Conservation (phyloP, 2,329 filamentous ascomycete species). For the Pseudopithomyces maydicus region DNA sequence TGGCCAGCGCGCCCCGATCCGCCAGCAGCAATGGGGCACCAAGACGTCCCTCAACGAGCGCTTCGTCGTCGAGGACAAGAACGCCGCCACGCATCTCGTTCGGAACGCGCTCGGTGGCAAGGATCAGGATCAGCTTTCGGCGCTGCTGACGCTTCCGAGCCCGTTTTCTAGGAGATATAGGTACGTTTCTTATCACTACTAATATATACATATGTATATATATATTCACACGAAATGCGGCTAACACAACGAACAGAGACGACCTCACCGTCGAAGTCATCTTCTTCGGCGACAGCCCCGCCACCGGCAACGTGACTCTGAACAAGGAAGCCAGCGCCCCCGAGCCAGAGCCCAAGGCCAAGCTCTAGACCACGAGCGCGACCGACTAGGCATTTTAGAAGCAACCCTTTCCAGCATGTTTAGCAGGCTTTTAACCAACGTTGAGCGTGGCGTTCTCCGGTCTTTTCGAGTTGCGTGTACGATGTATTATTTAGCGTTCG, state of each 20-base stretch:
- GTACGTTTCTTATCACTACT: slow-evolving; percentile 57
- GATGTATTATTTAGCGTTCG: too few species aligned
- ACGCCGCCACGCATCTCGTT: slow-evolving; percentile 93
- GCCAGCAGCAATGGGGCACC: slow-evolving; percentile 89
- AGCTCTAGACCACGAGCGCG: slow-evolving; percentile 43
- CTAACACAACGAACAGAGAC: slow-evolving; percentile 63
- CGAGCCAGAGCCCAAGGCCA: slow-evolving; percentile 53
- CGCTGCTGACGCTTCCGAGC: slow-evolving; percentile 85
- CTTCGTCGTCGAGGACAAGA: slow-evolving; percentile 95
- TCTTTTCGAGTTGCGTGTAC: too few species aligned
- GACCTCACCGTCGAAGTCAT: slow-evolving; percentile 98
- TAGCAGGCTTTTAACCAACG: too few species aligned
- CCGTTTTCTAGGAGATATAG: slow-evolving; percentile 91
- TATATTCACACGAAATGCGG: neutral
- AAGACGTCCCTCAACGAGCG: slow-evolving; percentile 73
- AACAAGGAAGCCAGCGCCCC: slow-evolving; percentile 85
- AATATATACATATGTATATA: too few species aligned
- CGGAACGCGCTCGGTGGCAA: slow-evolving; percentile 93
- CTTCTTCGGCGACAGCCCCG: slow-evolving; percentile 86
- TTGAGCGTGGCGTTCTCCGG: too few species aligned
- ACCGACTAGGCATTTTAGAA: too few species aligned
- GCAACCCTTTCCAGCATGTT: too few species aligned
- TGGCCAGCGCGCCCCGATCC: slow-evolving; percentile 82
- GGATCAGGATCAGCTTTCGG: slow-evolving; percentile 91
- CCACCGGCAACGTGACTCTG: slow-evolving; percentile 76